Base-by-base conservation (phyloP, 2,329 filamentous ascomycete genomes). In the Claviceps digitariae region DNA sequence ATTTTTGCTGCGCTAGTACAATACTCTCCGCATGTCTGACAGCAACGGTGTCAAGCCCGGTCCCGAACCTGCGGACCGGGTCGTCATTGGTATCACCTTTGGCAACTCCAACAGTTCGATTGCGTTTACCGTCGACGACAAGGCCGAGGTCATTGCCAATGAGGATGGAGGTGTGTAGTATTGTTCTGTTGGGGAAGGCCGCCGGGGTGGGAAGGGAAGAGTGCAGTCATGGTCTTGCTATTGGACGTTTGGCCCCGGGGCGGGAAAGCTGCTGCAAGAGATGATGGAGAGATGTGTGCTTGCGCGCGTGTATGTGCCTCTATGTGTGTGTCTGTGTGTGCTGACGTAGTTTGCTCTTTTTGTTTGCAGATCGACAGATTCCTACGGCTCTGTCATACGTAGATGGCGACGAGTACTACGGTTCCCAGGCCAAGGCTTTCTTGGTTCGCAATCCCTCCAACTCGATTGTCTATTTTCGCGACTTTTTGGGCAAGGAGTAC, bases 51-150 rank as follows among this genome's bases (percentile, higher is more conserved):
- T 64, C 55, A 69, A 70, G 64, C 56, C 70, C 59, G 72, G 69
- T 65, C 67, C 72, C 56, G 72, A 75, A 70, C 79, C 81, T 51
- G 72, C 71, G 61, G 76, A 83, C 62, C 77, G 81, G 63, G 75
- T 78, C 64, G 88, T 86, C 67, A 97, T 98, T 72, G 93, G 93
- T 69, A 90, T 98, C 67, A 87, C 90, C 61, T 96, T 97, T 77
- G 93, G 93, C 73, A 98, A 97, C 77, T 90, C 90, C 57, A 95
- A 95, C 83, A 94, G 89, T 75, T 96, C 90, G 56, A 96, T 98
- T 73, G 91, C 91, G 63, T 90, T 84, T 69, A 95, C 90, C 48
- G 81, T 84, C 57, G 91, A 97, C 66, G 91, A 94, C 72, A 95
- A 94, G 77, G 85, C 90, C 59, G 89, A 96, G 69, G 91, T 98